Base-by-base conservation (phyloP, 1,139 yeast species). In the Kluyveromyces sp. region DNA sequence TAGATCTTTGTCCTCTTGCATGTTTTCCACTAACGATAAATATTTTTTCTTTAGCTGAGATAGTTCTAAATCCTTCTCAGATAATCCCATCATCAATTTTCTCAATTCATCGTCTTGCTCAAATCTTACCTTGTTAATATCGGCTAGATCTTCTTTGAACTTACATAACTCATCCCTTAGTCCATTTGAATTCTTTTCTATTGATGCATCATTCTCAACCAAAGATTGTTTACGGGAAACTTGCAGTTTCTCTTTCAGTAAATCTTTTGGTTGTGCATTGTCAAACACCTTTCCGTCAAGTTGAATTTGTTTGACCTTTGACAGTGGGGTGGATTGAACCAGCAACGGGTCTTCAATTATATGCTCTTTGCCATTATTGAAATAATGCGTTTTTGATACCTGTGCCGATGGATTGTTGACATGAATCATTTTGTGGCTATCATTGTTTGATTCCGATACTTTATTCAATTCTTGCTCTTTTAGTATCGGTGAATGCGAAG, bases 291-390 rank as follows among this genome's bases (percentile, higher is more conserved):
- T 41, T 6, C 28, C 28, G 25, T 21, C 25, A 21, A 7, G 15
- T 4, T 7, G 8, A n/a, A 34, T 34, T 3, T 43, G 40, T 34
- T 45, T 42, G 21, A 37, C 35, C 10, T 49, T 39, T 8, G 54
- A 45, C 25, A 55, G 42, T 7, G 58, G 58, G 3, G 58, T 55
- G 15, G 57, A 53, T 39, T 55, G 58, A 10, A 54, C 55, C 33
- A 53, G 47, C 15, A 55, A 48, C 25, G 51, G 56, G 26, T 46
- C 48, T 30, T 41, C 43, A 15, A 41, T 41, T 10, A 39, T 29
- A 7, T 32, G 51, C 50, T 25, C 50, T 48, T 31, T 43, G 42
- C 21, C 51, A 31, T 48, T 43, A 7, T n/a, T 36, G 21, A 40
- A 34, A 25, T 37, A 43, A 7, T 48, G 46, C 7, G 42, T 50